Base-by-base conservation (phyloP, 2,329 filamentous ascomycete genomes). In the Monilinia fructigena region DNA sequence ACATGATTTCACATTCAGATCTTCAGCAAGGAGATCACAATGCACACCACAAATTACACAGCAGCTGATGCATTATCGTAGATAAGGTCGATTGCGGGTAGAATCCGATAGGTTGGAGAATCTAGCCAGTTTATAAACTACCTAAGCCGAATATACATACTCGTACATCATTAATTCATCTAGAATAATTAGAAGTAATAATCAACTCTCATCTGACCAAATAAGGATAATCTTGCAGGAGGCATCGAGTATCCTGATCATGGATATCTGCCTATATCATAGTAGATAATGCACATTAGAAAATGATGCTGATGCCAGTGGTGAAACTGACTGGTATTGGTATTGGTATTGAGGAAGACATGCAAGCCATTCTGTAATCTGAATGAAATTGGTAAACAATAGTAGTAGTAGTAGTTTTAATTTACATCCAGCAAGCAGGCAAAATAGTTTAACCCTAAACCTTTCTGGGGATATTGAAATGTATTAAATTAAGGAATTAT, bases 61-160 rank as follows among this genome's bases (percentile, higher is more conserved):
- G 45, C 45, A 60, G 58, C 35, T 48, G 56, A 50, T 38, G 56
- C 56, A 60, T 38, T 50, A 14, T 38, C 56, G 35, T 35, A 31
- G 45, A 12, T 7, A 23, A 40, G 14, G 48, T 38, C 31, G 31
- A 6, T 35, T 35, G 31, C 31, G 3, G 31, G 31, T 35, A 35
- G 31, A 35, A 35, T 35, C 58, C 45, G 31, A 50, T 50, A 50
- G 58, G 45, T 38, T 23, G 28, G 28, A 28, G 10, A 50, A 60
- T 18, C 10, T 26, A 61, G 31, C n/a, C 58, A 50, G 40, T 26
- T 59, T 6, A 50, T 50, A 26, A 50, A 50, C 10, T 50, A 28
- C 31, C 5, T 35, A 31, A 47, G 5, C 42, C 26, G 23, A 14
- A 6, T 53, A 50, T 42, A 14, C 8, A 42, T 42, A 23, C 54